Evolutionary conservation across 2,329 filamentous ascomycete species (phyloP).

Genomic region (Neurospora sp.): DNA sequence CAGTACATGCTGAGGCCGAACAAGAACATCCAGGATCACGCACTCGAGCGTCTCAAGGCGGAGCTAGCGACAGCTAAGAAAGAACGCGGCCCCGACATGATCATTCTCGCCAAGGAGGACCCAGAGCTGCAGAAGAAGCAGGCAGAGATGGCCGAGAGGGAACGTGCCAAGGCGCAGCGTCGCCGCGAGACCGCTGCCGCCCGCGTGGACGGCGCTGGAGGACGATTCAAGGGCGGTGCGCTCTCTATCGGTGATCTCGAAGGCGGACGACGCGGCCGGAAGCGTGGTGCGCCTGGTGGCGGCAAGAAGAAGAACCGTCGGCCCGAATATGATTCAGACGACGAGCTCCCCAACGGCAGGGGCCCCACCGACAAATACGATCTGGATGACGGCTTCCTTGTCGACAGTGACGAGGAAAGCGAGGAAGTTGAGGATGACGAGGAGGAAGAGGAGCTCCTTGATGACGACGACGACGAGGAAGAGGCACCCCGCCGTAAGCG

Average conservation of each 20-base stretch:
- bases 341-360: slow-evolving; percentile 51
- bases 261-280: slow-evolving; percentile 44
- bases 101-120: slow-evolving; percentile 62
- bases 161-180: slow-evolving; percentile 56
- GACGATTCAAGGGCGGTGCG: slow-evolving; percentile 38
- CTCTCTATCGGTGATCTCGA: slow-evolving; percentile 63
- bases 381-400: slow-evolving; percentile 69
- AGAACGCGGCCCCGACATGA: slow-evolving; percentile 47
- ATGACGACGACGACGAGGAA: slow-evolving; percentile 42
- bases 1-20: slow-evolving; percentile 60
- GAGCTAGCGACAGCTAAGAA: slow-evolving; percentile 56
- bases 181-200: slow-evolving; percentile 58
- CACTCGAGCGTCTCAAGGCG: slow-evolving; percentile 56
- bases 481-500: slow-evolving; percentile 36
- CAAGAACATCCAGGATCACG: slow-evolving; percentile 58
- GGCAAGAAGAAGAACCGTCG: slow-evolving; percentile 43
- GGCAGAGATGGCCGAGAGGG: slow-evolving; percentile 65
- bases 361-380: slow-evolving; percentile 67
- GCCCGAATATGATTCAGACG: slow-evolving; percentile 67
- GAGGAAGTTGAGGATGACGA: slow-evolving; percentile 52
- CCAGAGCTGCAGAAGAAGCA: slow-evolving; percentile 65
- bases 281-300: slow-evolving; percentile 40
- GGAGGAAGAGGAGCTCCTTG: slow-evolving; percentile 48
- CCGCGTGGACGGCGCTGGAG: slow-evolving; percentile 46
- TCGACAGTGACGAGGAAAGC: slow-evolving; percentile 60